A percentile compares a stretch with the other conserved stretches of the same genome.
These are phyloP conservation scores for Populus trichocarpa DNA, from an alignment of 441 rosid species.

Conservation along the genomic window DNA sequence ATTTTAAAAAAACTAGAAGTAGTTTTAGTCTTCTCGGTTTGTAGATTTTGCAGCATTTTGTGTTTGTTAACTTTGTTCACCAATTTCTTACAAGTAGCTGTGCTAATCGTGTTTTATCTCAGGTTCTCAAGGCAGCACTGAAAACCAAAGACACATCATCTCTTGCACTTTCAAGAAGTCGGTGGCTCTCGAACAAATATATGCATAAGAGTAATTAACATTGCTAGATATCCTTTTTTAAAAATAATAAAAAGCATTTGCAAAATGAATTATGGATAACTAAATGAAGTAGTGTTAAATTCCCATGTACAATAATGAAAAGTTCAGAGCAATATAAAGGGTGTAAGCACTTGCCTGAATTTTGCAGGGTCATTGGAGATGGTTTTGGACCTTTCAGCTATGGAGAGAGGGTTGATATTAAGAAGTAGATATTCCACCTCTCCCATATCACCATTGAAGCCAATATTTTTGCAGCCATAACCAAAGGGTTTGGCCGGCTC, in stretches of 20 bases:
- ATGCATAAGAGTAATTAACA: background rate
- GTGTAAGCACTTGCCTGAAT: constrained; percentile 46
- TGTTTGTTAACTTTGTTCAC: background rate
- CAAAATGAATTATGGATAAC: background rate
- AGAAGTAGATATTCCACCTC: constrained; percentile 79
- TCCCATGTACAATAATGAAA: background rate
- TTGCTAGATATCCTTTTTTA: background rate
- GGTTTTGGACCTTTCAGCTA: constrained; percentile 33
- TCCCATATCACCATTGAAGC: constrained; percentile 74
- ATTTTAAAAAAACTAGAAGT: background rate
- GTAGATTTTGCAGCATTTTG: background rate
- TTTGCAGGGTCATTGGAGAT: constrained; percentile 44
- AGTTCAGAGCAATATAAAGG: background rate
- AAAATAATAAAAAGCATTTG: too few relatives aligned
- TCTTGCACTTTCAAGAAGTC: background rate
- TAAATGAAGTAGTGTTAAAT: background rate
- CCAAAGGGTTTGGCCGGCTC: constrained; percentile 60
- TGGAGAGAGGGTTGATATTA: constrained; percentile 42
- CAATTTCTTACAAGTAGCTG: background rate
- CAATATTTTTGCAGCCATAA: constrained; percentile 77
- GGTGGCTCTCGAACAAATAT: background rate
- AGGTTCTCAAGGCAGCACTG: too few relatives aligned
- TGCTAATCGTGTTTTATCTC: background rate
- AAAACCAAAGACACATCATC: background rate
- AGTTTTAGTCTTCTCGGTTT: background rate